Percentiles rank a stretch among this genome's conserved stretches.
Conservation (phyloP, 257 asterid genomes). For the Solanum microdontum region DNA sequence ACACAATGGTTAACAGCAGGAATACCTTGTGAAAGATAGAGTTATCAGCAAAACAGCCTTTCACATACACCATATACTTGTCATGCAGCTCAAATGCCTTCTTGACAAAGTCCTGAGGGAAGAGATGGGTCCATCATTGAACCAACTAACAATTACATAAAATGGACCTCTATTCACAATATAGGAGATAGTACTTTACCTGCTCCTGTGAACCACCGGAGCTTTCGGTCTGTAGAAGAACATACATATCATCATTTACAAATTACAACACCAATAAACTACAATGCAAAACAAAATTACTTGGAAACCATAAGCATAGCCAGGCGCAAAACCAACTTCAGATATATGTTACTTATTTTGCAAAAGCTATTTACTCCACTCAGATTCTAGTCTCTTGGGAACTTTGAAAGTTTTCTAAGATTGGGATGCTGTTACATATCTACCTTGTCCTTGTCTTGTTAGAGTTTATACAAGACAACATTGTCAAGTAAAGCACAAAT, state of each 20-base stretch:
- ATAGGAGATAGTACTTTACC: conserved; percentile 7
- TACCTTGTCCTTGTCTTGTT: not conserved
- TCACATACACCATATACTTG: conserved; percentile 29
- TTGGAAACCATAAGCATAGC: not conserved
- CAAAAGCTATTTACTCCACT: not conserved
- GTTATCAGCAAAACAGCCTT: conserved; percentile 23
- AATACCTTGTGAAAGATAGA: conserved; percentile 35
- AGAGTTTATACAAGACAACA: not conserved
- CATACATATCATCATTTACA: not conserved
- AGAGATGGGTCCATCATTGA: not conserved
- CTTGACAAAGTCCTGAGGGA: conserved; percentile 26
- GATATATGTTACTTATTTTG: not conserved
- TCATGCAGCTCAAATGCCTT: conserved; percentile 36
- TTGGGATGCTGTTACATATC: not conserved
- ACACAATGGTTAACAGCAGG: not conserved
- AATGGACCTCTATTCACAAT: not conserved
- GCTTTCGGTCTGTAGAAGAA: conserved; percentile 24
- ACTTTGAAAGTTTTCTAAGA: not conserved
- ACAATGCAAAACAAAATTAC: not conserved
- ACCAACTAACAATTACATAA: not conserved
- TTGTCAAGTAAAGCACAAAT: not conserved
- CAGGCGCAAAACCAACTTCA: not conserved
- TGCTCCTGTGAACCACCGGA: conserved; percentile 26
- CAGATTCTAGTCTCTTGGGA: not conserved
- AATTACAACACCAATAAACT: not conserved